These are phyloP conservation scores for Globisporangium megalacanthum DNA, from an alignment of 352 stramenopile genomes.

Conservation along the genomic window DNA sequence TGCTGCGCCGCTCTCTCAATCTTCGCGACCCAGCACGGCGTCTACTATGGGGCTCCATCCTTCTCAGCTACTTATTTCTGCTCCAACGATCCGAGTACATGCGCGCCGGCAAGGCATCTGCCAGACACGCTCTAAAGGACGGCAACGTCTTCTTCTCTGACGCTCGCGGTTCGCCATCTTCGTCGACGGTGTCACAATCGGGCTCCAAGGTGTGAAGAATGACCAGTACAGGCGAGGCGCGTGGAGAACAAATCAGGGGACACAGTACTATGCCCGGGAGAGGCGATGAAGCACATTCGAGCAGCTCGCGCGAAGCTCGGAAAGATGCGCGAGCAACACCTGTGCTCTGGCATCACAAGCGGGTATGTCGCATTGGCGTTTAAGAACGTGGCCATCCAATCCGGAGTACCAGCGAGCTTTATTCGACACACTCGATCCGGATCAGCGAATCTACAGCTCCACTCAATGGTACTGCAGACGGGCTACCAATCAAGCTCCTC, in stretches of 20 bases:
- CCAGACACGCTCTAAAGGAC: not conserved
- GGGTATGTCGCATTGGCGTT: too few relatives aligned
- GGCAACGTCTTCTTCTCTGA: not conserved
- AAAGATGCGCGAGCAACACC: too few relatives aligned
- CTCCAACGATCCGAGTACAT: not conserved
- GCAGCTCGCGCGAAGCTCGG: too few relatives aligned
- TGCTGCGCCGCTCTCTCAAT: not conserved
- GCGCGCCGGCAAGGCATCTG: not conserved
- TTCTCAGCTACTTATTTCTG: not conserved
- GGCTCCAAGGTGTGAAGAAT: conserved; percentile 15
- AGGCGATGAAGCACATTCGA: conserved; percentile 2
- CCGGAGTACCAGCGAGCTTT: too few relatives aligned
- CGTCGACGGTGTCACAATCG: conserved; percentile 17
- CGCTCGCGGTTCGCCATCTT: not conserved
- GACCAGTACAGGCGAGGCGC: conserved; percentile 17
- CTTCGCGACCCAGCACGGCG: not conserved
- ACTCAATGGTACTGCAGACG: too few relatives aligned
- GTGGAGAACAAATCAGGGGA: conserved; percentile 9
- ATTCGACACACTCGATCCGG: too few relatives aligned
- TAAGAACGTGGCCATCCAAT: too few relatives aligned
- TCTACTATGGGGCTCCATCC: not conserved
- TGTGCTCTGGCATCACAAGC: too few relatives aligned
- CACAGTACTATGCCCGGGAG: conserved; percentile 12
- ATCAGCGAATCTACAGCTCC: too few relatives aligned
- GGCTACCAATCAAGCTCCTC: too few relatives aligned